Base-by-base conservation (phyloP, 2,329 filamentous ascomycete species). In the Parastagonospora nodorum region DNA sequence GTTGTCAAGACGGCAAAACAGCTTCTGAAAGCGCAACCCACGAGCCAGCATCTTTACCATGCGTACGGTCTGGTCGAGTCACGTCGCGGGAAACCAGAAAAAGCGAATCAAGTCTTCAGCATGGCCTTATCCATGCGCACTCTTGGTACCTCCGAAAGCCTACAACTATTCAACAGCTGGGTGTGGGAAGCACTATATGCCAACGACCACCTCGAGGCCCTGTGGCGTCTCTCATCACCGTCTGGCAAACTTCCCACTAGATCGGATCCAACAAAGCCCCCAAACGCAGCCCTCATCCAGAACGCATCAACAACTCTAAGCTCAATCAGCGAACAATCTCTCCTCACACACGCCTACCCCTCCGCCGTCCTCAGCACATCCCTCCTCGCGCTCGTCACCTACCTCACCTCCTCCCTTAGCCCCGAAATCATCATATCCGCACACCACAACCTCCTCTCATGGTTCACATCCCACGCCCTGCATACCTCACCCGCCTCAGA, bases 31-130 rank as follows among this genome's bases (percentile, higher is more conserved):
- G 80, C 80, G 41, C 82, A 84, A 48, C 78, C 86, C 0, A 78
- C 83, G 1, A 88, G 85, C 60, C 69, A 89, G 2, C 77, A 79
- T 11, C 77, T 97, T 0, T 97, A 95, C 73, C 88, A 91, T 59
- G 84, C 86, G 0, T 96, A 93, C 65, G 90, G 88, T 0, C 74
- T 90, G 11, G 84, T 91, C 3, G 90, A 96, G 71, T 80, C 75
- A 58, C 76, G 78, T 1, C 81, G 80, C 28, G 83, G 80, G 0
- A 86, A 88, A 19, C 59, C 67, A 1, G 78, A 83, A 0, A 76
- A 84, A 40, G 86, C 88, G 4, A 75, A 79, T 16, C 85, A 84
- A 44, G 85, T 94, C 0, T 82, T 93, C 62, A 70, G 79, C 1
- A 87, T 88, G 1, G 87, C 90, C 1, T 76, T 90, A n/a, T 77